These are phyloP conservation scores for Dothideomycetes sp. DNA, from an alignment of 2,329 filamentous ascomycete genomes.

Conservation along the genomic window DNA sequence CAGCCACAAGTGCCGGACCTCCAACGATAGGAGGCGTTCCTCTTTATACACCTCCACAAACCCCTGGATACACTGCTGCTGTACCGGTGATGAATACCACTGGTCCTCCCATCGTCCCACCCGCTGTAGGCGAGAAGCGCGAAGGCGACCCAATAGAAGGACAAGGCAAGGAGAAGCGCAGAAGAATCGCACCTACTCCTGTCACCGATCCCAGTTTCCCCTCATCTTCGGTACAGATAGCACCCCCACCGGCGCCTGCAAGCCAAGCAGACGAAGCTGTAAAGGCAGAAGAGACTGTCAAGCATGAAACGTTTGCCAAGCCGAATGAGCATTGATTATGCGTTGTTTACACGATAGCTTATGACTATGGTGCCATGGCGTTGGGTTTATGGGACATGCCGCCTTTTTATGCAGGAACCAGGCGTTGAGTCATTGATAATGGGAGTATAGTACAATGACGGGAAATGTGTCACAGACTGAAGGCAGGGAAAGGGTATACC, in stretches of 20 bases:
- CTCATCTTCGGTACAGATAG: not conserved
- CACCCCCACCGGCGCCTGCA: not conserved
- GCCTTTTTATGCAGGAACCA: too few relatives aligned
- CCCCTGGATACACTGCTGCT: slow-evolving; percentile 49
- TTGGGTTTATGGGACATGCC: too few relatives aligned
- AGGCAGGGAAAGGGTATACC: too few relatives aligned
- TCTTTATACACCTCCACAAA: slow-evolving; percentile 83
- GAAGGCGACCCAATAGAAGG: slow-evolving; percentile 26
- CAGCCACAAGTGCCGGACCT: slow-evolving; percentile 55
- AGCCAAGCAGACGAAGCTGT: not conserved
- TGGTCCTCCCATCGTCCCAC: slow-evolving; percentile 1
- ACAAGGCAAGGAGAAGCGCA: slow-evolving; percentile 28
- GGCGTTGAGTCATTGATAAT: too few relatives aligned
- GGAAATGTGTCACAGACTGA: too few relatives aligned
- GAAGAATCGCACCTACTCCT: slow-evolving; percentile 33
- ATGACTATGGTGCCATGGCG: not conserved
- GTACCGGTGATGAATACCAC: slow-evolving; percentile 22
- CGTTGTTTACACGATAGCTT: not conserved
- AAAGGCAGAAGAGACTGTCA: not conserved
- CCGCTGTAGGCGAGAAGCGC: slow-evolving; percentile 18
- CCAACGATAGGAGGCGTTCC: slow-evolving; percentile 44
- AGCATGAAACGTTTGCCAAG: not conserved
- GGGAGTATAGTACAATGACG: too few relatives aligned
- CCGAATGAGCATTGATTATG: not conserved
- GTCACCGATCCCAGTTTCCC: not conserved